A percentile compares a stretch with the other conserved stretches of the same genome.
phyloP scores from a whole-genome alignment of 2,329 filamentous ascomycete species.

The Ilyonectria destructans region DNA sequence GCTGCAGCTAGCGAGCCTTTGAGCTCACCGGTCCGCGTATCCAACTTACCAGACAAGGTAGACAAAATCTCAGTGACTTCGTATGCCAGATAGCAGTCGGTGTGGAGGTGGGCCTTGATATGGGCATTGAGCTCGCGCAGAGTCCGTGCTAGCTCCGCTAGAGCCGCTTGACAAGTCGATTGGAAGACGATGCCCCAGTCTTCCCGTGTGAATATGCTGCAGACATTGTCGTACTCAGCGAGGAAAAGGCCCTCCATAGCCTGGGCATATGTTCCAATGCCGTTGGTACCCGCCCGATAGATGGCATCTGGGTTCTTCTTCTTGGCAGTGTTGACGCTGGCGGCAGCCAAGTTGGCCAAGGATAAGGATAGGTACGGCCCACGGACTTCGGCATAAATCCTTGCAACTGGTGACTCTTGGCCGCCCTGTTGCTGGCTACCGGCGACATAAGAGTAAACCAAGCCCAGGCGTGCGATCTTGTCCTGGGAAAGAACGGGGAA shows the following conservation, averaged over 20 bases:
- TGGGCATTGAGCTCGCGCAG: conserved; percentile 91
- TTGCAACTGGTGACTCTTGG: conserved; percentile 80
- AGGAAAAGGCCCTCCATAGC: conserved; percentile 90
- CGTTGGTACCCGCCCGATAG: conserved; percentile 91
- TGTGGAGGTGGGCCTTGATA: conserved; percentile 87
- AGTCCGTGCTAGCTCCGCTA: conserved; percentile 88
- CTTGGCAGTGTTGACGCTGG: conserved; percentile 87
- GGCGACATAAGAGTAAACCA: conserved; percentile 85
- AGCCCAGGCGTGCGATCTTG: conserved; percentile 80
- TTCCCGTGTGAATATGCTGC: conserved; percentile 86
- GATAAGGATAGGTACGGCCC: conserved; percentile 89
- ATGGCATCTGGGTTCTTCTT: conserved; percentile 87
- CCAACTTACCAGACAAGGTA: conserved; percentile 83
- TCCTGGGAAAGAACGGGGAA: conserved; percentile 88
- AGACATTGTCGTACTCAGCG: conserved; percentile 93
- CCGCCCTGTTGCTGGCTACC: conserved; percentile 69
- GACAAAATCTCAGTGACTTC: conserved; percentile 95
- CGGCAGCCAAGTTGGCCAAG: conserved; percentile 88
- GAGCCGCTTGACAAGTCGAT: conserved; percentile 82
- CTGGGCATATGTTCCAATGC: conserved; percentile 90
- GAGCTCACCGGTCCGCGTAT: conserved; percentile 87
- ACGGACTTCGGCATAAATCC: conserved; percentile 88
- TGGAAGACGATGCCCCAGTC: conserved; percentile 88
- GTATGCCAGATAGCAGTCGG: conserved; percentile 95
- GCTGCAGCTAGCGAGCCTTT: conserved; percentile 88